These are phyloP conservation scores for Neopestalotiopsis clavispora DNA, from an alignment of 2,329 filamentous ascomycete species.

Conservation along the genomic window DNA sequence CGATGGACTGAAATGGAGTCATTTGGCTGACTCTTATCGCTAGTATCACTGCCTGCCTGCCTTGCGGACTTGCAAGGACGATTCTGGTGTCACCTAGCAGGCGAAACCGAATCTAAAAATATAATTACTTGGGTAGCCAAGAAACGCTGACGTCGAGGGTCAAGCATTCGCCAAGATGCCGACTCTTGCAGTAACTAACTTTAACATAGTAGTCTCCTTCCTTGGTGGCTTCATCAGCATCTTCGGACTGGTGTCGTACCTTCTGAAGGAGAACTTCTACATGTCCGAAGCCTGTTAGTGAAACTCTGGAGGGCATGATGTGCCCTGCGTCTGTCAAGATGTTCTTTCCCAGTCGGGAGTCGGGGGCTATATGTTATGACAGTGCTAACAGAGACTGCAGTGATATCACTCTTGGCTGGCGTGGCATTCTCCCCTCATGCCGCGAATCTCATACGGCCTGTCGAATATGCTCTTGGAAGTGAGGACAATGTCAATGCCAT, in stretches of 20 bases:
- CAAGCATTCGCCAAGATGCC: constrained; percentile 41
- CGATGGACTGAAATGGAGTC: neutral
- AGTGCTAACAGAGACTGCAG: constrained; percentile 45
- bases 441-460: constrained; percentile 74
- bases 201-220: constrained; percentile 82
- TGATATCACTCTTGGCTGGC: constrained; percentile 83
- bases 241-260: constrained; percentile 89
- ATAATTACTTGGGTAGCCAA: neutral
- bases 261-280: constrained; percentile 89
- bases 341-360: too few species aligned
- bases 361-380: neutral
- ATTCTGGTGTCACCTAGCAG: constrained; percentile 32
- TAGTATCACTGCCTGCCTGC: constrained; percentile 33
- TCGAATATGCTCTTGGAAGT: constrained; percentile 71
- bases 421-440: constrained; percentile 79
- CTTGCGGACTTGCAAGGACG: constrained; percentile 41
- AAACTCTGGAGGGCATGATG: neutral
- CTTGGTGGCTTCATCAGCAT: constrained; percentile 86
- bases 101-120: neutral
- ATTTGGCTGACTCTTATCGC: neutral
- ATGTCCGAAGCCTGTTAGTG: constrained; percentile 84
- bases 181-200: constrained; percentile 68
- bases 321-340: neutral
- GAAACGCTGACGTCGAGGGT: neutral
- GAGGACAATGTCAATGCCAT: constrained; percentile 68